phyloP scores from a whole-genome alignment of 2,329 filamentous ascomycete genomes.

The Zasmidium angulare region DNA sequence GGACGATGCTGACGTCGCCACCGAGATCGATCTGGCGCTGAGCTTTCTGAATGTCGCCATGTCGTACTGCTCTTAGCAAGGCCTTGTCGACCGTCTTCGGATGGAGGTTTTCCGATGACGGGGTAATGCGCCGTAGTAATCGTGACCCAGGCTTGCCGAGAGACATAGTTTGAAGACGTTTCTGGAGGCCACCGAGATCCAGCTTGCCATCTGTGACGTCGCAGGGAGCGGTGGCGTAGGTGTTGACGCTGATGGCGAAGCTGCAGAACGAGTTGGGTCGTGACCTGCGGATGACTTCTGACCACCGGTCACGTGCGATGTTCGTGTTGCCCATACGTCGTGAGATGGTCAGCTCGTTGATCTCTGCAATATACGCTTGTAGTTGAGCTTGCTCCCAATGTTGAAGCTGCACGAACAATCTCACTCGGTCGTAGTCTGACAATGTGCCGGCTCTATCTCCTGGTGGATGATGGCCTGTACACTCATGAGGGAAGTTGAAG shows the following conservation, averaged over 20 bases:
- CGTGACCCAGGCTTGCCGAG: conserved; percentile 17
- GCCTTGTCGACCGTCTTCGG: conserved; percentile 18
- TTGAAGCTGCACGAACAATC: conserved; percentile 24
- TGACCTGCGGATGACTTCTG: conserved; percentile 22
- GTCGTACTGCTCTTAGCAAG: conserved; percentile 17
- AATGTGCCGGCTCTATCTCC: conserved; percentile 12
- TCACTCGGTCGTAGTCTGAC: conserved; percentile 25
- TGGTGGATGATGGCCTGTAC: conserved; percentile 30
- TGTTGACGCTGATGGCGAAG: conserved; percentile 27
- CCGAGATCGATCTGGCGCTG: conserved; percentile 17
- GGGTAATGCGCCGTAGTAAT: not conserved
- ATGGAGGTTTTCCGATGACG: conserved; percentile 6
- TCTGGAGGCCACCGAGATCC: conserved; percentile 27
- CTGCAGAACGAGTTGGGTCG: conserved; percentile 20
- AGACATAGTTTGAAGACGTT: conserved; percentile 26
- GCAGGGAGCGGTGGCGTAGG: conserved; percentile 28
- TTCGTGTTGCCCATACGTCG: conserved; percentile 16
- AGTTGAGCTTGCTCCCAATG: conserved; percentile 32
- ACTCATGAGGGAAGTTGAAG: conserved; percentile 27
- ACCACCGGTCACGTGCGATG: conserved; percentile 21
- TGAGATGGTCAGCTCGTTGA: conserved; percentile 23
- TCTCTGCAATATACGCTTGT: conserved; percentile 25
- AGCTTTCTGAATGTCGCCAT: conserved; percentile 19
- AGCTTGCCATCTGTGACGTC: conserved; percentile 24
- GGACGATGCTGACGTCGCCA: conserved; percentile 14